Conservation (phyloP, 2,329 filamentous ascomycete species). For the Pestalotiopsis sp. region DNA sequence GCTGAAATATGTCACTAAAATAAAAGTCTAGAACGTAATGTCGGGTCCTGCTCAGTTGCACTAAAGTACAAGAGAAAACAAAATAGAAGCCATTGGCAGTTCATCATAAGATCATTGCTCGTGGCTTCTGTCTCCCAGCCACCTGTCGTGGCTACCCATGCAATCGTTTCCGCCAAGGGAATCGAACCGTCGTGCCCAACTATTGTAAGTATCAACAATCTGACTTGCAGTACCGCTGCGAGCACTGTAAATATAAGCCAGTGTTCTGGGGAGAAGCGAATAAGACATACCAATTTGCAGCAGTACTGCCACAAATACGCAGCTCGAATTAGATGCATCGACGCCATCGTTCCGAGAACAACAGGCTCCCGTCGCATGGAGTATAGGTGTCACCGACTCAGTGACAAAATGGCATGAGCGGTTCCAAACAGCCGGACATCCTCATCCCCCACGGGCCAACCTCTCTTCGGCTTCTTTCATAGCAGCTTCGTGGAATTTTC, state of each 20-base stretch:
- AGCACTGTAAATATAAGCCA: not conserved
- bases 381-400: no score
- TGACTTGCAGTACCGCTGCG: not conserved
- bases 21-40: not conserved
- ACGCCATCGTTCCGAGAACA: no score
- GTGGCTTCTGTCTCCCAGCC: no score
- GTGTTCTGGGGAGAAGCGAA: not conserved
- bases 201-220: not conserved
- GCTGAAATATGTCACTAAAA: not conserved
- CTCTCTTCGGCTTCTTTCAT: constrained; percentile 8
- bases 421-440: not conserved
- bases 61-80: no score
- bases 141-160: no score
- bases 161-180: no score
- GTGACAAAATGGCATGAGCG: not conserved
- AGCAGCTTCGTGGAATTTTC: not conserved
- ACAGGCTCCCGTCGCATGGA: no score
- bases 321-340: no score
- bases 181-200: not conserved
- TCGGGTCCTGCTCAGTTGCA: not conserved
- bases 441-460: not conserved
- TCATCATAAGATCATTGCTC: no score
- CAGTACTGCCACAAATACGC: not conserved
- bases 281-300: not conserved
- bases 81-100: no score